Base-by-base conservation (phyloP, 2,329 filamentous ascomycete species). In the Hawksworthiomyces lignivorus region DNA sequence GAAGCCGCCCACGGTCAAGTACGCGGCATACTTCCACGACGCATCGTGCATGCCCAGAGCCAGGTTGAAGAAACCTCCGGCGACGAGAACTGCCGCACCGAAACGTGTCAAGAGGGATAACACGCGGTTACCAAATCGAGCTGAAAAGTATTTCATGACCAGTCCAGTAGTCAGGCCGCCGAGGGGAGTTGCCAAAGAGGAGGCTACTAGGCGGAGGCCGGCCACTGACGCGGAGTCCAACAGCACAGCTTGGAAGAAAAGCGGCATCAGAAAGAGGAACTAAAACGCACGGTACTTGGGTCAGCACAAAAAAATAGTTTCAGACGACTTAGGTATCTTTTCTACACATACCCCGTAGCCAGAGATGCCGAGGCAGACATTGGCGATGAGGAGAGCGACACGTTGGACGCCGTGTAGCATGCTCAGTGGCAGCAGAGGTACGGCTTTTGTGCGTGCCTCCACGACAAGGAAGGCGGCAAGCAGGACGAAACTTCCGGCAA, bases 191-290 rank as follows among this genome's bases (percentile, higher is more conserved):
- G 73, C 77, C 9, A 84, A 53, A 0, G 78, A 81, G 2, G 81
- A 76, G 2, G 80, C 72, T 0, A 78, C 72, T 7, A 86, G 71
- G 2, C 80, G 72, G 6, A 77, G 69, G 1, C 82, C 81, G 1
- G 82, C 81, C 12, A 69, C 67, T 0, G 80, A 78, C 0, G 82
- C 74, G 0, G 75, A 75, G 45, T 84, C 79, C 3, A 76, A 60
- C 3, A 82, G 68, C 7, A 84, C 77, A 0, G 76, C 76, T 50
- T 84, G 80, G 54, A 84, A 86, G 61, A 82, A 85, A 5, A 86
- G 62, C 0, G 82, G 82, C 1, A 82, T 69, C 53, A 82, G 81
- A 62, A 86, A 85, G 14, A 84, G 64, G 49, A 84, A 75, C 68
- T 73, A 32, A 18, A 22, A 14, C 12, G 9, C 21, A 30, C n/a